Percentiles rank a stretch among this genome's conserved stretches.
Conservation (phyloP, 441 rosid genomes). For the Bruguiera hainesii region DNA sequence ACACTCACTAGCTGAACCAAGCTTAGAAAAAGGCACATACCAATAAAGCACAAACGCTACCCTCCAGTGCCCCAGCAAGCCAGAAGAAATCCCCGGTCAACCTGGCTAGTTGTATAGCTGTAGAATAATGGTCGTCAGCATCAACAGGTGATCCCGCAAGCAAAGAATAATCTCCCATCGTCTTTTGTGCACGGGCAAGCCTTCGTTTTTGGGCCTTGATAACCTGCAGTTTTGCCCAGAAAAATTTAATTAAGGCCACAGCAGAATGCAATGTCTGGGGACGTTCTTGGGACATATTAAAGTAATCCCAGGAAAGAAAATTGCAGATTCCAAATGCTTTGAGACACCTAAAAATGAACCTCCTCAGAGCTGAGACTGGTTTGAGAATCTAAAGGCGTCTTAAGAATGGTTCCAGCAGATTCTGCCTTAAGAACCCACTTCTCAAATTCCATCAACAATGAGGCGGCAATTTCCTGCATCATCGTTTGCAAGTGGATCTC, state of each 20-base stretch:
- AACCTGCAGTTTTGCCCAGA: constrained; percentile 48
- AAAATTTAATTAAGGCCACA: constrained; percentile 28
- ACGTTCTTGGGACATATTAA: background rate
- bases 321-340: constrained; percentile 41
- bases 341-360: constrained; percentile 98
- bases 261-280: constrained; percentile 8
- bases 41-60: constrained; percentile 91
- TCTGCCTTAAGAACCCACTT: constrained; percentile 92
- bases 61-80: constrained; percentile 99
- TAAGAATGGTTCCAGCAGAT: constrained; percentile 87
- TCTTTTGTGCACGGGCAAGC: constrained; percentile 92
- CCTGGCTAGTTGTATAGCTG: constrained; percentile 88
- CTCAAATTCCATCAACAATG: constrained; percentile 90
- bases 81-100: constrained; percentile 90
- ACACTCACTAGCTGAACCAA: no score
- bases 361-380: constrained; percentile 97
- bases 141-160: constrained; percentile 98
- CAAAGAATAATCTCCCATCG: constrained; percentile 95
- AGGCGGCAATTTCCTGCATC: constrained; percentile 98
- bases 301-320: constrained; percentile 4
- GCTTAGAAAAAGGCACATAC: constrained; percentile 34
- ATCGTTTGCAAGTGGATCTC: constrained; percentile 90
- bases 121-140: constrained; percentile 96
- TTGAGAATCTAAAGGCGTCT: constrained; percentile 99
- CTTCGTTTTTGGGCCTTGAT: constrained; percentile 95